Evolutionary conservation across 2,329 filamentous ascomycete species (phyloP), one percentile per base, ranked within the genome.

Genomic region (Pezicula radicicola): DNA sequence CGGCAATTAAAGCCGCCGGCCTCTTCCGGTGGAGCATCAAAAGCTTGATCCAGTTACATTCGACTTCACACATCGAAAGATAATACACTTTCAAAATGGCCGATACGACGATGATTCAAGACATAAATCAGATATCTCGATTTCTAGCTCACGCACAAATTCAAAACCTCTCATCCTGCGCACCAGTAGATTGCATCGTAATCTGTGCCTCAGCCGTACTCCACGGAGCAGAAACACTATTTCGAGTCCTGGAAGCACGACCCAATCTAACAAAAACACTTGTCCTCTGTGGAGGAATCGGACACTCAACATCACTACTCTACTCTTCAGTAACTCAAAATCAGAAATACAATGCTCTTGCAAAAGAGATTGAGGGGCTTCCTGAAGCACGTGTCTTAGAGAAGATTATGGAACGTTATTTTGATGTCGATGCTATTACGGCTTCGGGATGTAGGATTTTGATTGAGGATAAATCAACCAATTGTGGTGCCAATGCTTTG

Each of bases 201-300:
- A 55, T 75, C 33, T 75, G 72, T 53, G 70, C 64, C 15, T 73
- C 69, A 5, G 63, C 70, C 3, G 64, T 74, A 42, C 62, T 74
- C 4, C 52, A 66, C 30, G 60, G 63, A 44, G 68, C 71, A 8
- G 66, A 70, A 16, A 33, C 46, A 1, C 57, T 74, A 25, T 74
- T 74, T 58, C 41, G 49, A 8, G 54, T 59, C 4, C 60, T 74
- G 4, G 52, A 68, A 54, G 28, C 48, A 9, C 59, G 55, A 4
- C 67, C 70, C 2, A 28, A 50, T 5, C 50, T 70, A 6, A 64
- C 69, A 3, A 66, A 63, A 49, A 67, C 60, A 2, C 52, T 76
- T 3, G 68, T 76, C 1, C 60, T 75, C 1, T 74, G 71, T 43
- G 74, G 73, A 16, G 74, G 74, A 8, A 70, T 73, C 19, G 73